phyloP scores from a whole-genome alignment of 1,284 basidiomycete genomes.

The Malassezia caprae region DNA sequence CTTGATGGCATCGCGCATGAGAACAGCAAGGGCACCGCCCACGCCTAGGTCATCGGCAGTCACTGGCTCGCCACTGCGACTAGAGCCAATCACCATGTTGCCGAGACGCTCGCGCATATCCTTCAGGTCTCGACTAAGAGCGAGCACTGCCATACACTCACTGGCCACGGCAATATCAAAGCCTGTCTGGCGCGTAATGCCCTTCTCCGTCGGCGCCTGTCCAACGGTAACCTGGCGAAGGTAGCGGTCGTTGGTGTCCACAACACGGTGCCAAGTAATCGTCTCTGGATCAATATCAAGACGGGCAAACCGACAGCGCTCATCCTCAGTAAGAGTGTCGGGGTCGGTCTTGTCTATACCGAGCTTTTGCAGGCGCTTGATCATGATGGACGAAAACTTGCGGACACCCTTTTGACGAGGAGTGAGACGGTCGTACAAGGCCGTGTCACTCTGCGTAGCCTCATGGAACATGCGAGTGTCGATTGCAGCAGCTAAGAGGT shows the following conservation, averaged over 20 bases:
- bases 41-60: conserved; percentile 96
- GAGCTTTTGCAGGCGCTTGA: conserved; percentile 86
- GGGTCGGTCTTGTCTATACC: conserved; percentile 92
- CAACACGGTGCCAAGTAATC: conserved; percentile 91
- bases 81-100: conserved; percentile 92
- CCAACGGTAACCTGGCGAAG: conserved; percentile 88
- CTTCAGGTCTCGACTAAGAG: conserved; percentile 71
- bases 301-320: conserved; percentile 77
- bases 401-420: conserved; percentile 89
- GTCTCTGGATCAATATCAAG: conserved; percentile 83
- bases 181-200: conserved; percentile 74
- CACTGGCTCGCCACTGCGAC: conserved; percentile 77
- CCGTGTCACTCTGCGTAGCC: conserved; percentile 87
- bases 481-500: conserved; percentile 86
- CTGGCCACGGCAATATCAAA: conserved; percentile 97
- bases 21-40: conserved; percentile 85
- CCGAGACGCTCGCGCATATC: conserved; percentile 89
- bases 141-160: conserved; percentile 96
- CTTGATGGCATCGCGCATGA: conserved; percentile 99
- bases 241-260: conserved; percentile 95
- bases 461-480: conserved; percentile 99
- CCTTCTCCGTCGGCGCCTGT: conserved; percentile 78
- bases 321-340: conserved; percentile 81
- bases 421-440: conserved; percentile 80
- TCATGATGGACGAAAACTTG: conserved; percentile 89